phyloP scores from a whole-genome alignment of 2,329 filamentous ascomycete species.

The Thielaviopsis punctulata region DNA sequence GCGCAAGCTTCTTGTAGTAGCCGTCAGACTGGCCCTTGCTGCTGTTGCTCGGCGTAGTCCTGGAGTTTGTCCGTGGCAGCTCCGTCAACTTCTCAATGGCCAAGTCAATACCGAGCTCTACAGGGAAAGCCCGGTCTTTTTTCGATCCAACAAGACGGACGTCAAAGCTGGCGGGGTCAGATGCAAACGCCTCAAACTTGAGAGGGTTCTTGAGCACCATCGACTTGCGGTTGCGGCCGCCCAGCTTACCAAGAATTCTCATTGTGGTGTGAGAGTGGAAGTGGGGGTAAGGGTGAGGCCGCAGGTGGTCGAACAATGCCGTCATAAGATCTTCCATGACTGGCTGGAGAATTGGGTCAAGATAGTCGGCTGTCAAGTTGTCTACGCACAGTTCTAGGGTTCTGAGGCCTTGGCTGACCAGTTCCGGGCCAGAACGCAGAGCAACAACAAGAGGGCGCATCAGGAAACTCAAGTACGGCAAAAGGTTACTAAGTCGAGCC shows the following conservation, averaged over 20 bases:
- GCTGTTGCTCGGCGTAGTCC: constrained; percentile 22
- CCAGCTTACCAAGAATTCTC: constrained; percentile 89
- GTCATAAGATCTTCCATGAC: constrained; percentile 99
- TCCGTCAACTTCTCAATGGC: constrained; percentile 82
- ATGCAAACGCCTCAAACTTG: constrained; percentile 66
- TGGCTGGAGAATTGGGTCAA: constrained; percentile 97
- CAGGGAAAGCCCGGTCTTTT: constrained; percentile 73
- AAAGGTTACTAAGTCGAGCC: constrained; percentile 77
- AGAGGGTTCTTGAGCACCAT: constrained; percentile 79
- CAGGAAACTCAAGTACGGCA: constrained; percentile 87
- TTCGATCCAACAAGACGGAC: constrained; percentile 78
- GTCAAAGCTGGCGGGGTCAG: constrained; percentile 77
- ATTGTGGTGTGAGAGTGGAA: constrained; percentile 97
- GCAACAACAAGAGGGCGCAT: constrained; percentile 98
- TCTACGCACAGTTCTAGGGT: constrained; percentile 95
- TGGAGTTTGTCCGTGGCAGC: constrained; percentile 37
- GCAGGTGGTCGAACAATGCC: constrained; percentile 86
- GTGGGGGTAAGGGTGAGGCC: constrained; percentile 86
- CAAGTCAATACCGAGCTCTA: constrained; percentile 70
- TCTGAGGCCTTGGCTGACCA: constrained; percentile 83
- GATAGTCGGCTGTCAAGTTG: constrained; percentile 90
- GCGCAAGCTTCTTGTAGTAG: constrained; percentile 86
- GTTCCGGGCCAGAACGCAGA: constrained; percentile 72
- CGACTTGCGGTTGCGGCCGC: constrained; percentile 88
- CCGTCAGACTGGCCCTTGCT: constrained; percentile 48